Conservation (phyloP, 768 basidiomycete species). For the Nevesoporus exiguus region DNA sequence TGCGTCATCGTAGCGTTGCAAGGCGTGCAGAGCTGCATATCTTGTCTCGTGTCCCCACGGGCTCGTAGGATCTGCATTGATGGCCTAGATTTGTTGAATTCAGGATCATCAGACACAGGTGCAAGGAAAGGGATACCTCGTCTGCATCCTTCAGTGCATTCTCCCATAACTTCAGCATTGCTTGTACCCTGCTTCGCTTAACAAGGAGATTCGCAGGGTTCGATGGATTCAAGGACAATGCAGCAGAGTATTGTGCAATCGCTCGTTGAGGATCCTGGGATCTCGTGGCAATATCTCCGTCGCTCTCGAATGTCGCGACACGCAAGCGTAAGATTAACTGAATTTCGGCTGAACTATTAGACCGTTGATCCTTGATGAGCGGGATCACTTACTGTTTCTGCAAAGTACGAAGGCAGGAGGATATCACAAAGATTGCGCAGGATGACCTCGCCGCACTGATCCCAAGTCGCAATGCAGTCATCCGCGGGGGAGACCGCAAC, state of each 20-base stretch:
- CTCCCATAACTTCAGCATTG: not conserved
- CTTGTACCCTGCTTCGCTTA: not conserved
- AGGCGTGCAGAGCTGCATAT: not conserved
- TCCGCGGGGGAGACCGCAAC: not conserved
- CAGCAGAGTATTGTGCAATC: not conserved
- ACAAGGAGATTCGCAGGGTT: not conserved
- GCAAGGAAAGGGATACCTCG: not conserved
- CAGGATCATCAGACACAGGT: not conserved
- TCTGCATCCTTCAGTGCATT: slow-evolving; percentile 15
- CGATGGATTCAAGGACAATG: not conserved
- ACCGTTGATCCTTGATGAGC: not conserved
- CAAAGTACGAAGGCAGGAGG: not conserved
- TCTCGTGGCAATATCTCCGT: not conserved
- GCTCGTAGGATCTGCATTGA: not conserved
- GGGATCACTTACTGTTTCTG: not conserved
- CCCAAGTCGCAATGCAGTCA: not conserved
- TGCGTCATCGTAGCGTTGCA: slow-evolving; percentile 1
- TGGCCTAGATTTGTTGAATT: not conserved
- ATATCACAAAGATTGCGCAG: not conserved
- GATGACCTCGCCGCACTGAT: not conserved
- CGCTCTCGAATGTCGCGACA: not conserved
- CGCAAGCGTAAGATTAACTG: too few relatives aligned
- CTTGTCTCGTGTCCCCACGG: slow-evolving; percentile 3
- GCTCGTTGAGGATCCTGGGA: not conserved
- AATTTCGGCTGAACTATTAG: too few relatives aligned